These are phyloP conservation scores for Massarina eburnea DNA, from an alignment of 2,329 filamentous ascomycete species.

Conservation along the genomic window DNA sequence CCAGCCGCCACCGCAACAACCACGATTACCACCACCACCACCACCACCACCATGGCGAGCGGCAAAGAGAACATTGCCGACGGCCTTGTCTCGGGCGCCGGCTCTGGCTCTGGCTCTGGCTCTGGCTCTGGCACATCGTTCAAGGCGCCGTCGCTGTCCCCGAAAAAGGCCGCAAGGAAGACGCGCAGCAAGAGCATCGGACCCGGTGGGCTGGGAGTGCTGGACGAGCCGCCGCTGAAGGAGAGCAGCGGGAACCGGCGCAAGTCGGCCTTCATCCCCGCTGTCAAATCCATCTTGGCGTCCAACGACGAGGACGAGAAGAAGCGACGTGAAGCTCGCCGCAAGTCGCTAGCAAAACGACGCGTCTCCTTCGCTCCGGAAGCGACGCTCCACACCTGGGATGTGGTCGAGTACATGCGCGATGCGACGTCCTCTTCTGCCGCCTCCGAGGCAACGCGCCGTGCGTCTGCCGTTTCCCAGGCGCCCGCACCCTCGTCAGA, in stretches of 20 bases:
- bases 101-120: no score
- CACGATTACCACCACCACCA: conserved; percentile 12
- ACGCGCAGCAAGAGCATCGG: conserved; percentile 93
- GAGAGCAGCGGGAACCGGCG: conserved; percentile 74
- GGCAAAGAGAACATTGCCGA: conserved; percentile 72
- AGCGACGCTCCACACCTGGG: conserved; percentile 95
- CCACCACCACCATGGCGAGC: conserved; percentile 35
- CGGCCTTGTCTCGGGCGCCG: conserved; percentile 34
- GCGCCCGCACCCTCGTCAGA: conserved; percentile 46
- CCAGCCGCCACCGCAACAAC: conserved; percentile 29
- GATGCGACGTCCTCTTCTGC: conserved; percentile 77
- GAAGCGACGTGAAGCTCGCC: conserved; percentile 80
- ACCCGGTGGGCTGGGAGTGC: conserved; percentile 84
- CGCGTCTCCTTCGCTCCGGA: conserved; percentile 97
- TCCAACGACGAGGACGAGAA: conserved; percentile 58
- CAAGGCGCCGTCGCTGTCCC: conserved; percentile 27
- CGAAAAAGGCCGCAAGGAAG: conserved; percentile 36
- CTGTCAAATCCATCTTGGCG: conserved; percentile 58
- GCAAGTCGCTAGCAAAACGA: conserved; percentile 88
- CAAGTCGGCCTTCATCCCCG: conserved; percentile 58
- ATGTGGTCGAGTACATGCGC: conserved; percentile 85
- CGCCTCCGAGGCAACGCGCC: conserved; percentile 73
- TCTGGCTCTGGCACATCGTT: conserved; percentile 14
- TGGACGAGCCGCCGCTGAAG: conserved; percentile 77
- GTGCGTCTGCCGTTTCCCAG: conserved; percentile 64